Conservation (phyloP, 2,329 filamentous ascomycete species). For the Aspergillus piperis region DNA sequence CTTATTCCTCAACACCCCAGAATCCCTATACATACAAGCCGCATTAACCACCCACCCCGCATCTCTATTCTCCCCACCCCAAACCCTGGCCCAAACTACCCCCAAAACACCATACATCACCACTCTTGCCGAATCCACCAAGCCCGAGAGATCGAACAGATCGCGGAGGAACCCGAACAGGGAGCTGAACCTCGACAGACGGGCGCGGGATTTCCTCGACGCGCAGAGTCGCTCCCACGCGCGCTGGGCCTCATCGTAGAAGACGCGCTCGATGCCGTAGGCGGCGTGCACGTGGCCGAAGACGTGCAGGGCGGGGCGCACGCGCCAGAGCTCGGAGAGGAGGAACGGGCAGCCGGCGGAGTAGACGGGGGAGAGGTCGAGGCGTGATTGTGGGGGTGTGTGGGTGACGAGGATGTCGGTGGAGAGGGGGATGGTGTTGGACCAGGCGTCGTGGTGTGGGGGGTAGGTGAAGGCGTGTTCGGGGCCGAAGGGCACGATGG, state of each 20-base stretch:
- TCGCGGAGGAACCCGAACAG: slow-evolving; percentile 37
- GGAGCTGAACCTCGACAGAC: slow-evolving; percentile 24
- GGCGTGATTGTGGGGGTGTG: slow-evolving; percentile 72
- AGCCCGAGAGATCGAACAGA: slow-evolving; percentile 35
- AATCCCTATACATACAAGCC: slow-evolving; percentile 47
- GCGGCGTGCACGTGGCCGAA: slow-evolving; percentile 85
- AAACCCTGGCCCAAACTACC: slow-evolving; percentile 62
- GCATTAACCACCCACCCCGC: slow-evolving; percentile 62
- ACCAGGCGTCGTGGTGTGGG: slow-evolving; percentile 68
- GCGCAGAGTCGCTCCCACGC: slow-evolving; percentile 68
- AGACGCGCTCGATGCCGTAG: slow-evolving; percentile 67
- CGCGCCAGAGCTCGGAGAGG: slow-evolving; percentile 70
- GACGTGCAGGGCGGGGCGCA: slow-evolving; percentile 73
- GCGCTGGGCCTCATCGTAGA: slow-evolving; percentile 73
- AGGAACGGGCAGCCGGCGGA: slow-evolving; percentile 71
- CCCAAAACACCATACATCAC: slow-evolving; percentile 56
- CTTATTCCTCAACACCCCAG: slow-evolving; percentile 38
- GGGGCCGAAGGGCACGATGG: slow-evolving; percentile 63
- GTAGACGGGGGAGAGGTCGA: slow-evolving; percentile 57
- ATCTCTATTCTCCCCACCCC: slow-evolving; percentile 54
- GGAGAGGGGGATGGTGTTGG: slow-evolving; percentile 66
- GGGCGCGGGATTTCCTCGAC: slow-evolving; percentile 30
- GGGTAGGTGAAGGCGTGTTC: slow-evolving; percentile 79
- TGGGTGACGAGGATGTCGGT: slow-evolving; percentile 82
- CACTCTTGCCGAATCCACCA: slow-evolving; percentile 56